Evolutionary conservation across 1,284 basidiomycete species (phyloP), one percentile per base, ranked within the genome.

Genomic region (Cerioporus squamosus): DNA sequence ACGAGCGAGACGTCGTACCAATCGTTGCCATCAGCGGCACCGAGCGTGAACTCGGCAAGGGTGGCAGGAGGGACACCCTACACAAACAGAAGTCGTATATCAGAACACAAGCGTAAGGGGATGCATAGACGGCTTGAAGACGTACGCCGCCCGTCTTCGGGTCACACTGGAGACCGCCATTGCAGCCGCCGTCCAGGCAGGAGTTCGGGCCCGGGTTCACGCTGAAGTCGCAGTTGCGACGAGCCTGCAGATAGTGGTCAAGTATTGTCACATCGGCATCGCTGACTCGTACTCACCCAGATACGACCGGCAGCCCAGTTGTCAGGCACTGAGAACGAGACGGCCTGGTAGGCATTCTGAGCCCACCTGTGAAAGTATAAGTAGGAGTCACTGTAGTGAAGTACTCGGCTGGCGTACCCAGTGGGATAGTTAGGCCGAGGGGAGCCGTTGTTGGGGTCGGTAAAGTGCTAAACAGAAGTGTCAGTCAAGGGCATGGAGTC

Each of bases 131-230:
- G 22, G 23, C 15, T 18, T 14, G 29, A 14, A 76, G n/a, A 63
- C 69, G 53, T 52, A 75, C 76, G 3, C 77, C 79, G 2, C 79
- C 79, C 24, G 72, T 74, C 50, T 66, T 57, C 3, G 68, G 57
- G 63, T 77, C 76, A 57, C 81, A 83, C 42, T 70, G 57, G 3
- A 83, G 72, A 42, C 81, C 82, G 29, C 82, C 78, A 55, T 77
- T 79, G 67, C 78, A 80, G 20, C 78, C 79, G 52, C 80, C 81
- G 48, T 74, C 72, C 6, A 74, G 59, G 63, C 81, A 83, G 18
- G 73, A 71, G 52, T 71, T 76, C 1, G 79, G 74, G 9, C 76
- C 79, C 2, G 74, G 71, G 65, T 74, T 75, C 33, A 59, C 66
- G 56, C 57, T 53, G 60, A 83, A 82, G 62, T 81, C 68, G 61